phyloP scores from a whole-genome alignment of 1,139 yeast genomes.

The Debaryomyces psychrophilus region DNA sequence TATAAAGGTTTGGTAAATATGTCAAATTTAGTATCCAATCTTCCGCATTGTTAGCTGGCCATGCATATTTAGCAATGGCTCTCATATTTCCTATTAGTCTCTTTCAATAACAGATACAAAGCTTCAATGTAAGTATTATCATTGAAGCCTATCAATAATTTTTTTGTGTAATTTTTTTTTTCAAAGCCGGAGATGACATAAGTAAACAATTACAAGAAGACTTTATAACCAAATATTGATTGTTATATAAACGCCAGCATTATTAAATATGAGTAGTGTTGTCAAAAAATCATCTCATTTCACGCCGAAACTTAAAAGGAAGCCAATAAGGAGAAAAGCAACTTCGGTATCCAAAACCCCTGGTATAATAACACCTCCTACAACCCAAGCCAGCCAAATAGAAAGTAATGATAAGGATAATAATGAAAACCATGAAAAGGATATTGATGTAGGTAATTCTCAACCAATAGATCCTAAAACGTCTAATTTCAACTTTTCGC shows the following conservation, averaged over 20 bases:
- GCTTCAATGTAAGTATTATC: too few relatives aligned
- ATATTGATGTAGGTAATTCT: neutral
- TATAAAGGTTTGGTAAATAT: slow-evolving; percentile 20
- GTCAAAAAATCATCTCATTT: slow-evolving; percentile 49
- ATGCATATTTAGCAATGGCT: slow-evolving; percentile 21
- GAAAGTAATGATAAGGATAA: neutral
- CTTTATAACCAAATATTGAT: neutral
- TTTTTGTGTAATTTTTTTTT: slow-evolving; percentile 9
- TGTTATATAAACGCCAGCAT: neutral
- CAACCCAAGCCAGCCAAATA: slow-evolving; percentile 24
- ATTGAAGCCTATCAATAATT: neutral
- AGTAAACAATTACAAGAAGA: slow-evolving; percentile 5
- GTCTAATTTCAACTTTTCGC: slow-evolving; percentile 7
- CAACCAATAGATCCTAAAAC: neutral
- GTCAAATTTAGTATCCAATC: slow-evolving; percentile 57
- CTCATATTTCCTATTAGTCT: slow-evolving; percentile 18
- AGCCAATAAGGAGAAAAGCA: slow-evolving; percentile 23
- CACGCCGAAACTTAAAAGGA: slow-evolving; percentile 42
- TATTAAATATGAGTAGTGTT: slow-evolving; percentile 49
- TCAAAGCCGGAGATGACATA: slow-evolving; percentile 3
- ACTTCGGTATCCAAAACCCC: slow-evolving; percentile 8
- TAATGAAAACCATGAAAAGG: neutral
- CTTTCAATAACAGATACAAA: neutral
- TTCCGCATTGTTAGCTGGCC: slow-evolving; percentile 27
- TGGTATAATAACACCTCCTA: slow-evolving; percentile 27